A percentile compares a stretch with the other conserved stretches of the same genome.
Conservation (phyloP, 139 green algal genomes). For the Microglena sp. region DNA sequence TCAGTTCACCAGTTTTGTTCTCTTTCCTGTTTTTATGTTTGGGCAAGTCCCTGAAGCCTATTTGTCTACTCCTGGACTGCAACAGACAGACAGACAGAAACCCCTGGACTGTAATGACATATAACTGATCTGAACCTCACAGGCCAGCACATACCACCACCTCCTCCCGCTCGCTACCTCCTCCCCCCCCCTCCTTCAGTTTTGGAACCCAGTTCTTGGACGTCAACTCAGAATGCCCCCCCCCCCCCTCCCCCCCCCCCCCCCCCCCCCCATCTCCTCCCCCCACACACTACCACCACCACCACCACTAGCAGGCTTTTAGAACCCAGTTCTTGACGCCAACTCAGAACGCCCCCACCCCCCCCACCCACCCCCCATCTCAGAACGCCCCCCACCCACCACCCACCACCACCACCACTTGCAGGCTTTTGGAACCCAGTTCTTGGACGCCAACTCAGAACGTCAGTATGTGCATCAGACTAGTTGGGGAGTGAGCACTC, state of each 20-base stretch:
- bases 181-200: too few relatives aligned
- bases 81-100: too few relatives aligned
- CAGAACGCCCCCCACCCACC: neutral
- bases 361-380: conserved; percentile 10
- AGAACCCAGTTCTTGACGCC: conserved; percentile 55
- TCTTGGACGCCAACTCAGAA: conserved; percentile 49
- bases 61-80: too few relatives aligned
- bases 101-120: too few relatives aligned
- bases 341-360: conserved; percentile 28
- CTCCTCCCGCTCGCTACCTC: too few relatives aligned
- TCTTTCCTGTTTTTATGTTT: too few relatives aligned
- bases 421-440: conserved; percentile 58
- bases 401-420: conserved; percentile 15
- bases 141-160: too few relatives aligned
- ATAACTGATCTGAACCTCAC: too few relatives aligned
- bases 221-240: too few relatives aligned
- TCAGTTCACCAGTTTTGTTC: too few relatives aligned
- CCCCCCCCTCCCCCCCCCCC: too few relatives aligned
- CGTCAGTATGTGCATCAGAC: conserved; percentile 81
- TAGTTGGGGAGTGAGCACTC: conserved; percentile 88
- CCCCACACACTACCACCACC: neutral
- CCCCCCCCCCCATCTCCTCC: conserved; percentile 15
- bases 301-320: conserved; percentile 50
- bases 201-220: conserved; percentile 45
- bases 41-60: too few relatives aligned